Conservation (phyloP, 2,329 filamentous ascomycete species). For the Beauveria brongniartii region DNA sequence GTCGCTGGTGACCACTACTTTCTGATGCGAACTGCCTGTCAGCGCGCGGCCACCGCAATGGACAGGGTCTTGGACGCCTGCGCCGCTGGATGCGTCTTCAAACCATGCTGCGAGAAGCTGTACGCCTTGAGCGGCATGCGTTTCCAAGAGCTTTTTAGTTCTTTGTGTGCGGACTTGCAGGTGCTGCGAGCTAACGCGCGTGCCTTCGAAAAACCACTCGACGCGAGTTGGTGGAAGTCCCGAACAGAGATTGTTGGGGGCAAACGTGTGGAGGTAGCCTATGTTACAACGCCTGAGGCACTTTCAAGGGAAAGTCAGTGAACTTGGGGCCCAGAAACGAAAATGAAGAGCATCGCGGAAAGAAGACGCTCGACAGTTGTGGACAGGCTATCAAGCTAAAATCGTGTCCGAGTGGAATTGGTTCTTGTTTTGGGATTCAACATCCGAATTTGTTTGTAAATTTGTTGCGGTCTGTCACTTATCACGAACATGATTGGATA, state of each 20-base stretch:
- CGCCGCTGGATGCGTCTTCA: neutral
- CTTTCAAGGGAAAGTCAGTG: too few relatives aligned
- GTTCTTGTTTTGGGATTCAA: too few relatives aligned
- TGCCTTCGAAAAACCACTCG: neutral
- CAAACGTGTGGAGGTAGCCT: neutral
- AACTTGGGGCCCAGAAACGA: neutral
- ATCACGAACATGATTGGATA: too few relatives aligned
- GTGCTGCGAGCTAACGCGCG: neutral
- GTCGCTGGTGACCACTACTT: slow-evolving; percentile 2
- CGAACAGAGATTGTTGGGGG: neutral
- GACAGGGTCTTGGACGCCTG: neutral
- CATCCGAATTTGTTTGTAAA: too few relatives aligned
- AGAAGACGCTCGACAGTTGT: too few relatives aligned
- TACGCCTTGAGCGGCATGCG: neutral
- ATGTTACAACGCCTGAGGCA: too few relatives aligned
- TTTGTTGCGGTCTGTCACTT: too few relatives aligned
- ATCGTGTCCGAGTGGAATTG: too few relatives aligned
- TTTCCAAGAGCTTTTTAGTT: slow-evolving; percentile 1
- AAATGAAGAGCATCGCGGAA: neutral
- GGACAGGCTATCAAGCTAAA: too few relatives aligned
- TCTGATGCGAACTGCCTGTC: slow-evolving; percentile 10
- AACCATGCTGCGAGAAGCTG: neutral
- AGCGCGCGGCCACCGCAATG: slow-evolving; percentile 14
- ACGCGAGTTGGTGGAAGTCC: neutral
- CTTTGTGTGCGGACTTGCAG: neutral